These are phyloP conservation scores for Rutstroemia sp. DNA, from an alignment of 2,329 filamentous ascomycete genomes.

Conservation along the genomic window DNA sequence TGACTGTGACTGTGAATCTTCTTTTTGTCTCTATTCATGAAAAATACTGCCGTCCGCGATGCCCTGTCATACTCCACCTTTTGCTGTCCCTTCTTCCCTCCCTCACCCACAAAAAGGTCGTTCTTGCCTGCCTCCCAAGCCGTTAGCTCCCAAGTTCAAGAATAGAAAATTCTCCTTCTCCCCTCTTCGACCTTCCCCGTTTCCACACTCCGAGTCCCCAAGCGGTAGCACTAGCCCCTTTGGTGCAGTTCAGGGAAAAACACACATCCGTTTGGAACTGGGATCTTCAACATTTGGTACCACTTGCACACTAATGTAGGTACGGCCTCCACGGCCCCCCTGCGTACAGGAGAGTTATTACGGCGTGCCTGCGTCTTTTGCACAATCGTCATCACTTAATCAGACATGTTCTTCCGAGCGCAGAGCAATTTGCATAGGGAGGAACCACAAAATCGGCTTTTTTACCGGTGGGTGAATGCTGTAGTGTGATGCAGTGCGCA, in stretches of 20 bases:
- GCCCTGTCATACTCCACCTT: not conserved
- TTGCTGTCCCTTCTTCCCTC: not conserved
- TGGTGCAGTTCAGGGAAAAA: not conserved
- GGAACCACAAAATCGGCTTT: constrained; percentile 2
- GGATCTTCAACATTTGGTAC: too few species aligned
- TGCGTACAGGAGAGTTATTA: not conserved
- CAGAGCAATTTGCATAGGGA: constrained; percentile 8
- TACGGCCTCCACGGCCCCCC: too few species aligned
- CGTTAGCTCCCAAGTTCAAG: not conserved
- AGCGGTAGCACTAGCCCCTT: not conserved
- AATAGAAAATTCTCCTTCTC: constrained; percentile 2
- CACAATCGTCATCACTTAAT: constrained; percentile 1
- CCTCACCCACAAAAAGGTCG: not conserved
- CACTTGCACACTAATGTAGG: too few species aligned
- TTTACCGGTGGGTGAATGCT: not conserved
- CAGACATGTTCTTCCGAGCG: constrained; percentile 1
- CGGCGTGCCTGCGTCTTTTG: not conserved
- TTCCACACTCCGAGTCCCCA: constrained; percentile 2
- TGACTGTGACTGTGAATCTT: not conserved
- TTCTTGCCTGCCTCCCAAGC: not conserved
- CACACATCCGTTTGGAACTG: not conserved
- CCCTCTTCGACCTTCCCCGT: not conserved
- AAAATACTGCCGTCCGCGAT: not conserved
- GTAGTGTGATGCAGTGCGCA: constrained; percentile 4
- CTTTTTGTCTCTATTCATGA: not conserved